Percentiles rank a stretch among this genome's conserved stretches.
Evolutionary conservation across 495 filamentous ascomycete species (phyloP).

Genomic region (Lophiotrema nucula): DNA sequence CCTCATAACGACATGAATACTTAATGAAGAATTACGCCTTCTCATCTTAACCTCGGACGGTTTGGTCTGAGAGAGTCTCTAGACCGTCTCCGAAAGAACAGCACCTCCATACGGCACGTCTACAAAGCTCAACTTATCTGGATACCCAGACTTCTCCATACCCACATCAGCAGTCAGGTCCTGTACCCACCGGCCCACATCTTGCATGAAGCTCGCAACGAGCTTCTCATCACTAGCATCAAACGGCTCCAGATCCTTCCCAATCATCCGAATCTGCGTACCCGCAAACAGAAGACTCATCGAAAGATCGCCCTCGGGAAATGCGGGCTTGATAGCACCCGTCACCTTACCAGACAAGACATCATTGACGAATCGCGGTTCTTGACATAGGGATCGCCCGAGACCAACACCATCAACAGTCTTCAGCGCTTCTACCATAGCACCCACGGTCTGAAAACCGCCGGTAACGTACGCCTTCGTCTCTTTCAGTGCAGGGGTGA

Average conservation of each 20-base stretch:
- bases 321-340: constrained; percentile 10
- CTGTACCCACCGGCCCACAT: constrained; percentile 9
- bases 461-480: constrained; percentile 63
- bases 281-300: constrained; percentile 1
- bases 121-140: neutral
- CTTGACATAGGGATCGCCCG: constrained; percentile 20
- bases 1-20: too few relatives aligned
- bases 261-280: constrained; percentile 20
- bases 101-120: neutral
- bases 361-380: constrained; percentile 19
- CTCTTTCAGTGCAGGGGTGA: constrained; percentile 53
- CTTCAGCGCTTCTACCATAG: constrained; percentile 57
- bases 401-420: constrained; percentile 31
- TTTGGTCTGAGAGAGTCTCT: too few relatives aligned
- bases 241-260: constrained; percentile 13
- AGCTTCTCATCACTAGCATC: constrained; percentile 16
- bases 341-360: constrained; percentile 20
- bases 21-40: too few relatives aligned
- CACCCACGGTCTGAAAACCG: constrained; percentile 59
- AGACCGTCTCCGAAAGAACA: too few relatives aligned
- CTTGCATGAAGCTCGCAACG: constrained; percentile 7
- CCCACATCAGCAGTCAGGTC: constrained; percentile 1
- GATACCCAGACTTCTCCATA: constrained; percentile 6
- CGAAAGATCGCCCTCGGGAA: constrained; percentile 11
- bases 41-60: too few relatives aligned